These are phyloP conservation scores for Nemania sp. DNA, from an alignment of 2,329 filamentous ascomycete genomes.

Conservation along the genomic window DNA sequence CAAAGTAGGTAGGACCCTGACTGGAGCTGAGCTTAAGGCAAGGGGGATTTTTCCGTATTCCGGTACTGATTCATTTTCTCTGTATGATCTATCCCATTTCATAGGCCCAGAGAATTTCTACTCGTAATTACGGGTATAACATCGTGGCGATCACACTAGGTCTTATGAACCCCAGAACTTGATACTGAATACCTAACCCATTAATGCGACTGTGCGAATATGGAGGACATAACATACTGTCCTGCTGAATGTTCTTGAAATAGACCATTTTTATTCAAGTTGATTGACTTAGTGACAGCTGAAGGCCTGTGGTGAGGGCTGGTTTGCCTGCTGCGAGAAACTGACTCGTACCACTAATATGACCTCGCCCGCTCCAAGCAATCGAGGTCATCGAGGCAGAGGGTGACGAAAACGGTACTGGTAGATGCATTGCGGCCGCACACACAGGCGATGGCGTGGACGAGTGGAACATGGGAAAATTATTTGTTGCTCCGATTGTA, in stretches of 20 bases:
- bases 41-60: constrained; percentile 5
- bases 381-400: constrained; percentile 18
- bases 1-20: not conserved
- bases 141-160: not conserved
- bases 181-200: not conserved
- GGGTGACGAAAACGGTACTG: too few relatives aligned
- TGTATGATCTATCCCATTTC: too few relatives aligned
- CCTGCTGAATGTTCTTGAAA: too few relatives aligned
- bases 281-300: too few relatives aligned
- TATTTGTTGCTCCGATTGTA: not conserved
- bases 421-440: constrained; percentile 20
- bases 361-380: constrained; percentile 6
- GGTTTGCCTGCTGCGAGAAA: not conserved
- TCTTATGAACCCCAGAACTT: not conserved
- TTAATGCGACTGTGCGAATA: not conserved
- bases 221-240: not conserved
- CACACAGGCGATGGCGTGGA: constrained; percentile 5
- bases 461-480: not conserved
- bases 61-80: not conserved
- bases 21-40: not conserved
- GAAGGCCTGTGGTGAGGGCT: too few relatives aligned
- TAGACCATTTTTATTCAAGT: too few relatives aligned
- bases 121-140: too few relatives aligned
- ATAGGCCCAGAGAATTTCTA: too few relatives aligned
- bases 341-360: constrained; percentile 15